Conservation (phyloP, 306 rosid genomes). For the Fragaria ananassa region DNA sequence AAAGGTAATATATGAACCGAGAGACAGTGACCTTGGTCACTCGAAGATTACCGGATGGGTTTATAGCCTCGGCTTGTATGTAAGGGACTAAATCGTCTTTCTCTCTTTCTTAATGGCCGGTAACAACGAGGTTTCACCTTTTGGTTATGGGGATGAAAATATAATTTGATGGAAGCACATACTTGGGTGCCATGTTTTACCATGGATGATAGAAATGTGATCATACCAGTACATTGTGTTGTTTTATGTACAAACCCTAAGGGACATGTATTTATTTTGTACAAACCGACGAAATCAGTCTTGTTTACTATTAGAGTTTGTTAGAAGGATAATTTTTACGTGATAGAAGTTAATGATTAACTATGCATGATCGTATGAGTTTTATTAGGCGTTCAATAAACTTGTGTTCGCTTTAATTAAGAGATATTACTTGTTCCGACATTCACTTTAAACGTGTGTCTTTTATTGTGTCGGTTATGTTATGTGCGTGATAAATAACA, state of each 20-base stretch:
- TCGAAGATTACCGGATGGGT: neutral
- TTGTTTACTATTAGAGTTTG: neutral
- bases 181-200: neutral
- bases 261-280: neutral
- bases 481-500: neutral
- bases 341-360: neutral
- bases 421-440: accelerated
- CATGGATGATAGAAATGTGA: neutral
- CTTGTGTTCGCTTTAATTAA: neutral
- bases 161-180: neutral
- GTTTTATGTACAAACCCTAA: neutral
- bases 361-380: neutral
- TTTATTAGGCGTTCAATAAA: neutral
- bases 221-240: neutral
- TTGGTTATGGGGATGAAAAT: neutral
- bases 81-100: neutral
- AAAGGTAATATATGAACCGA: neutral
- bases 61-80: neutral
- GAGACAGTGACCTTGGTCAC: neutral
- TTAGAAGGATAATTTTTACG: neutral
- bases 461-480: neutral
- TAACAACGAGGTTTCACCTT: neutral
- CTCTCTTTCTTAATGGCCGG: neutral
- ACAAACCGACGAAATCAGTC: neutral
- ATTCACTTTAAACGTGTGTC: neutral